These are phyloP conservation scores for Capronia epimyces DNA, from an alignment of 2,329 filamentous ascomycete species.

Conservation along the genomic window DNA sequence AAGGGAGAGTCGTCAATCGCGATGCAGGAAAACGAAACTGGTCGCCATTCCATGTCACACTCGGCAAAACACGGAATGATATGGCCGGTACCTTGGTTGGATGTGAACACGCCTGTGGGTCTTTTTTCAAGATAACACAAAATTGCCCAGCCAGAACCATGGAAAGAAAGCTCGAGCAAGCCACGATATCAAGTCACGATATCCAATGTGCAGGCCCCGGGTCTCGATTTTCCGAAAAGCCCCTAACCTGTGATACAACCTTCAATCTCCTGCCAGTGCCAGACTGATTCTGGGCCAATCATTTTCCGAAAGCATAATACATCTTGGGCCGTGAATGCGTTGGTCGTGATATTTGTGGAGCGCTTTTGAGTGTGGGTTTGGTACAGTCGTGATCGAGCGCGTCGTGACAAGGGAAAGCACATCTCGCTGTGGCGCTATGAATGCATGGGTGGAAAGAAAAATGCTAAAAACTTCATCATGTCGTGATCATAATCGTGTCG, in stretches of 20 bases:
- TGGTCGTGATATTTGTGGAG: conserved; percentile 16
- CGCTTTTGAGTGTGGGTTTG: conserved; percentile 18
- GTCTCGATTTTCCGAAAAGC: conserved; percentile 10
- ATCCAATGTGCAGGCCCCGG: conserved; percentile 20
- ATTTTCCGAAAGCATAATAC: conserved; percentile 21
- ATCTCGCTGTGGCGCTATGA: conserved; percentile 8
- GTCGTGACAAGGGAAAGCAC: conserved; percentile 4
- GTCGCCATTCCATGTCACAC: not conserved
- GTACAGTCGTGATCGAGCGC: conserved; percentile 20
- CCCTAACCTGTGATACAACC: conserved; percentile 5
- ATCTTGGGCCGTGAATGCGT: conserved; percentile 17
- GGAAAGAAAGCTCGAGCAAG: conserved; percentile 14
- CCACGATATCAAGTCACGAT: too few species aligned
- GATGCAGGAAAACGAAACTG: too few species aligned
- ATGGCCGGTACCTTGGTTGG: not conserved
- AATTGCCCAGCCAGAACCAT: not conserved
- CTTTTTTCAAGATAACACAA: not conserved
- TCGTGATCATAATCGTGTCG: conserved; percentile 24
- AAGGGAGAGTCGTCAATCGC: too few species aligned
- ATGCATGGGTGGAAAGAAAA: conserved; percentile 16
- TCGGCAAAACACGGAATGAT: not conserved
- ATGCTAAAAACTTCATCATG: conserved; percentile 21
- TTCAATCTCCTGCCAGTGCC: conserved; percentile 24
- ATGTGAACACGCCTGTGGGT: not conserved
- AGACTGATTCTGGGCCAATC: conserved; percentile 24